Base-by-base conservation (phyloP, 1,139 yeast genomes). In the Saccharomyces pastorianus region DNA sequence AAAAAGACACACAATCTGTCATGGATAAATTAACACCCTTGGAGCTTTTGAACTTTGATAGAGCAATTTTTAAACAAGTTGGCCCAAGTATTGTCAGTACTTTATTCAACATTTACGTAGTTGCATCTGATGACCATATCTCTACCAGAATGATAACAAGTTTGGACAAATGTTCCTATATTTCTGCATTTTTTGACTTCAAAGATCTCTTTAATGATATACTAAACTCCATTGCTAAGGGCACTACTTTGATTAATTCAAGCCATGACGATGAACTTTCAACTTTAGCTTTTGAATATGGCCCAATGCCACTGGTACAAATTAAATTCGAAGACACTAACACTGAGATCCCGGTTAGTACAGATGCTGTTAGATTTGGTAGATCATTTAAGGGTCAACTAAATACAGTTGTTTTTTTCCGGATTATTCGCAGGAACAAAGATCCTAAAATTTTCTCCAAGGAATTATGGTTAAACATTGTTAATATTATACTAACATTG, bases 311-410 rank as follows among this genome's bases (percentile, higher is more conserved):
- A 6, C 59, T 69, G 17, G 70, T 71, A 7, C 77, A 76, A 56
- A 75, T 79, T 46, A 73, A 77, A 14, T 78, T 79, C 41, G 76
- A 76, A 53, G 78, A 74, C 47, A 73, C 76, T 0, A 60, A 65
- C 31, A 84, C 82, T 26, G 78, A 81, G 3, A 75, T 85, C 42
- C 84, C 88, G 8, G 93, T 93, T 2, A 85, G 95, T 66, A 91
- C 88, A 56, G 73, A 83, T 58, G 82, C 96, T 0, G 89, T 90
- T 8, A 80, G 85, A 70, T 84, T 93, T 69, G 99, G 99, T 6
- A 78, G 86, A 51, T 95, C 90, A 65, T 88, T 88, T 72, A 89
- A 91, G 64, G 96, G 96, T 0, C 99, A 95, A 67, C 74, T 93
- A 59, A 87, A 96, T 4, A 79, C 90, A 1, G 90, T 91, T 51